A percentile compares a stretch with the other conserved stretches of the same genome.
Evolutionary conservation across 208 protist genomes (phyloP).

Genomic region (Trypanosoma avium): DNA sequence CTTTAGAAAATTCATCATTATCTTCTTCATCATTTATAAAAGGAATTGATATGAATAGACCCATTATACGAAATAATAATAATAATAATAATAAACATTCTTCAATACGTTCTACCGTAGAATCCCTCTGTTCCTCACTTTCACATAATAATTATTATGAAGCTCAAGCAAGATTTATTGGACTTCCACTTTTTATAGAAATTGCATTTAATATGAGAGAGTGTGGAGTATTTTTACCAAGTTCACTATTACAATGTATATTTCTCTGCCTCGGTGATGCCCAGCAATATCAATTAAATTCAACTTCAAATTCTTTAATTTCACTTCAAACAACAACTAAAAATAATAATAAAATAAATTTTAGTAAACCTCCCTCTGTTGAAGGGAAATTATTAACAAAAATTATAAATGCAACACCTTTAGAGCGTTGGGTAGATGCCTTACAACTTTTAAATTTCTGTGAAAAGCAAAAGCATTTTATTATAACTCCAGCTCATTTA

Average conservation of each 20-base stretch:
- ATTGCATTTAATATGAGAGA: constrained; percentile 31
- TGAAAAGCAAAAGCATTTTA: constrained; percentile 24
- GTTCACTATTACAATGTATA: constrained; percentile 68
- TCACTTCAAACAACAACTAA: background rate
- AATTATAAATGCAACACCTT: constrained; percentile 14
- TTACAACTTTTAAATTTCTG: constrained; percentile 41
- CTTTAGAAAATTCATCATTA: background rate
- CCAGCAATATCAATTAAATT: constrained; percentile 1
- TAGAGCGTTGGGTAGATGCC: constrained; percentile 43
- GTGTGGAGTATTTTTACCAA: constrained; percentile 36
- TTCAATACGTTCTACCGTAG: constrained; percentile 42
- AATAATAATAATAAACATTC: constrained; percentile 17
- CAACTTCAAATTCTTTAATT: background rate
- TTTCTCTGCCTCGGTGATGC: constrained; percentile 58
- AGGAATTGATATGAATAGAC: background rate
- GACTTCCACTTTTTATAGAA: constrained; percentile 38
- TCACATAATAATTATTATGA: constrained; percentile 53
- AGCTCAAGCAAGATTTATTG: constrained; percentile 59
- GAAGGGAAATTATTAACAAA: constrained; percentile 22
- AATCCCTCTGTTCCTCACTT: constrained; percentile 54
- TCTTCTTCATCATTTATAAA: background rate
- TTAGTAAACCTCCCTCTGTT: background rate
- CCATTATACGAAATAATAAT: too few relatives aligned
- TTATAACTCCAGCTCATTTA: constrained; percentile 54
- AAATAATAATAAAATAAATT: too few relatives aligned